Evolutionary conservation across 1,284 basidiomycete species (phyloP).

Genomic region (Lentinus polychrous): DNA sequence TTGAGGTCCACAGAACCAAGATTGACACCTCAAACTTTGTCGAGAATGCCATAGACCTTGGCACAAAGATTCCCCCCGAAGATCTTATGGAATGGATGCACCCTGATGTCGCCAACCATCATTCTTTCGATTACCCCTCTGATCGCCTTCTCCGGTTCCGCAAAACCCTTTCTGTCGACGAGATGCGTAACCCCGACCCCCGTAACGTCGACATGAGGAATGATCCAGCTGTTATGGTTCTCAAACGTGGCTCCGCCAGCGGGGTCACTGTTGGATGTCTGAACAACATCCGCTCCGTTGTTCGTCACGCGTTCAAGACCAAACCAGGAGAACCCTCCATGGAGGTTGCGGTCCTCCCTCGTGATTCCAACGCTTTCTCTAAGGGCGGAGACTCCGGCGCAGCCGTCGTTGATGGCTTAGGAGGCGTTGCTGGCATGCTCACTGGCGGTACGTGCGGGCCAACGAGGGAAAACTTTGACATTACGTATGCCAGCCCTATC

Average conservation of each 20-base stretch:
- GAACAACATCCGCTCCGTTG: constrained; percentile 17
- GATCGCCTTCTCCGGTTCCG: constrained; percentile 2
- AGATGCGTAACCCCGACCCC: constrained; percentile 4
- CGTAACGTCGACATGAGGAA: constrained; percentile 10
- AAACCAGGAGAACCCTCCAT: constrained; percentile 12
- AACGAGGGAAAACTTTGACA: constrained; percentile 17
- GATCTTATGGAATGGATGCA: constrained; percentile 11
- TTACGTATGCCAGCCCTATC: constrained; percentile 19
- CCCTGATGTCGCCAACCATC: constrained; percentile 5
- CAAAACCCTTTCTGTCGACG: too few species aligned
- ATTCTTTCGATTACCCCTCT: constrained; percentile 2
- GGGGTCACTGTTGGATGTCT: constrained; percentile 17
- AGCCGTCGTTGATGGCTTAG: constrained; percentile 15
- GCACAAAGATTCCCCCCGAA: constrained; percentile 7
- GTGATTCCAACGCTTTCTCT: constrained; percentile 20
- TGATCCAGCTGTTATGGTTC: constrained; percentile 13
- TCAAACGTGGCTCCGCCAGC: constrained; percentile 15
- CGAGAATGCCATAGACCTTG: constrained; percentile 26
- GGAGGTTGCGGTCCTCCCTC: constrained; percentile 17
- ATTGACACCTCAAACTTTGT: constrained; percentile 17
- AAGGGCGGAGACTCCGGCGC: constrained; percentile 22
- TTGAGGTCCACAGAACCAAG: constrained; percentile 23
- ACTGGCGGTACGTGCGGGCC: constrained; percentile 18
- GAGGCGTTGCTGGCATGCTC: constrained; percentile 23
- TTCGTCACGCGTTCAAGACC: constrained; percentile 13